Percentiles rank a stretch among this genome's conserved stretches.
Evolutionary conservation across 1,284 basidiomycete genomes (phyloP).

Genomic region (Ustilago lituana): DNA sequence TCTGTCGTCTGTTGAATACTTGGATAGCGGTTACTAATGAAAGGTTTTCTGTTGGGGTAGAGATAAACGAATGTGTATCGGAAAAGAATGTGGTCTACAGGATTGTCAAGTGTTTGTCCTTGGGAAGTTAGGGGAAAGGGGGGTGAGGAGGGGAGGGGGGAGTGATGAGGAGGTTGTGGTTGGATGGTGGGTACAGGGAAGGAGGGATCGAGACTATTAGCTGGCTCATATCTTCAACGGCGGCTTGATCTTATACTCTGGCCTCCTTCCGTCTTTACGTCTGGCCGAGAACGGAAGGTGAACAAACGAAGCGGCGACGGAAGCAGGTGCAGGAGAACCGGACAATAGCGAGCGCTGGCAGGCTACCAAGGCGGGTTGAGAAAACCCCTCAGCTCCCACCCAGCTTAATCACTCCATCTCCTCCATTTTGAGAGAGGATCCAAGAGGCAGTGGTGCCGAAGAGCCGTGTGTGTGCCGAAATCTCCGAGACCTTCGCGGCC

Average conservation of each 20-base stretch:
- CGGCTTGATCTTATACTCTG: conserved; percentile 21
- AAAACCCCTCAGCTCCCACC: too few species aligned
- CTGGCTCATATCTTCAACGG: not conserved
- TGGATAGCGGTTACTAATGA: too few species aligned
- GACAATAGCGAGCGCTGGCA: too few species aligned
- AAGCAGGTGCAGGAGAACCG: too few species aligned
- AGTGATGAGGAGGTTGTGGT: not conserved
- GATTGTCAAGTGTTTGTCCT: conserved; percentile 3
- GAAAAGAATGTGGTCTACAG: conserved; percentile 10
- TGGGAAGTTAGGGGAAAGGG: not conserved
- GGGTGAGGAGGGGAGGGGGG: not conserved
- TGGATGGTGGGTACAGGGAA: conserved; percentile 12
- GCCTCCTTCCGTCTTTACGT: too few species aligned
- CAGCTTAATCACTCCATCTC: too few species aligned
- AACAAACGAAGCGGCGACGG: too few species aligned
- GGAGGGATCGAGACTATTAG: conserved; percentile 3
- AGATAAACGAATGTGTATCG: conserved; percentile 11
- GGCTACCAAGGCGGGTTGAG: too few species aligned
- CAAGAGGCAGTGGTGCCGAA: not conserved
- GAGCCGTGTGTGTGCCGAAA: not conserved
- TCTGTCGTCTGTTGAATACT: too few species aligned
- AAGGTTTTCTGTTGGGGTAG: too few species aligned
- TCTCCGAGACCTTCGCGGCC: not conserved
- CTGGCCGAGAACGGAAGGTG: too few species aligned
- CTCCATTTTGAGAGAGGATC: not conserved